Conservation (phyloP, 2,329 filamentous ascomycete species). For the Nakataea oryzae region DNA sequence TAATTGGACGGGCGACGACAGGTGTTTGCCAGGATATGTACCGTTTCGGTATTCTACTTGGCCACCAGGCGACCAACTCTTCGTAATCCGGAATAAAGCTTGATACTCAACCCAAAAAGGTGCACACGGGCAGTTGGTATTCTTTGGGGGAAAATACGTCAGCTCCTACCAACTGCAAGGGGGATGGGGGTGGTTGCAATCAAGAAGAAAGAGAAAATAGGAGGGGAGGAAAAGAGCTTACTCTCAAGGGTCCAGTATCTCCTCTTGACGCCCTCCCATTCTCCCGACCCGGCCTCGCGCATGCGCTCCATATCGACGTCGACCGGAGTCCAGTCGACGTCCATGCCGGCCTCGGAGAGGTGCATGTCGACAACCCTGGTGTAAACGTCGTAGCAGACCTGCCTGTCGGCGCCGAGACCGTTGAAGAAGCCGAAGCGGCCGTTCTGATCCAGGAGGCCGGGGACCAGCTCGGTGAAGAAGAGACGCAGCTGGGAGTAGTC, state of each 20-base stretch:
- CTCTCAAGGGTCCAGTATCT: conserved; percentile 82
- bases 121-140: conserved; percentile 66
- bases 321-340: conserved; percentile 77
- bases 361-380: conserved; percentile 87
- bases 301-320: conserved; percentile 58
- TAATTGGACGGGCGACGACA: not conserved
- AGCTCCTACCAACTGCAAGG: conserved; percentile 9
- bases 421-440: conserved; percentile 84
- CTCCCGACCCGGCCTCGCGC: conserved; percentile 54
- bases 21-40: not conserved
- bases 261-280: conserved; percentile 82
- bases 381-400: conserved; percentile 94
- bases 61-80: not conserved
- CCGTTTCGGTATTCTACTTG: not conserved
- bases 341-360: conserved; percentile 76
- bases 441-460: conserved; percentile 60
- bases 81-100: not conserved
- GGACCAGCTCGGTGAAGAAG: conserved; percentile 84
- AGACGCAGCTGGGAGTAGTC: conserved; percentile 75
- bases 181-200: no score
- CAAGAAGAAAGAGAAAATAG: conserved; percentile 5
- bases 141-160: conserved; percentile 25
- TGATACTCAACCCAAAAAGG: conserved; percentile 50
- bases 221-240: conserved; percentile 24
- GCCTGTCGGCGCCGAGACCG: conserved; percentile 82